Evolutionary conservation across 768 basidiomycete genomes (phyloP), one percentile per base, ranked within the genome.

Genomic region (Lentinula boryana): DNA sequence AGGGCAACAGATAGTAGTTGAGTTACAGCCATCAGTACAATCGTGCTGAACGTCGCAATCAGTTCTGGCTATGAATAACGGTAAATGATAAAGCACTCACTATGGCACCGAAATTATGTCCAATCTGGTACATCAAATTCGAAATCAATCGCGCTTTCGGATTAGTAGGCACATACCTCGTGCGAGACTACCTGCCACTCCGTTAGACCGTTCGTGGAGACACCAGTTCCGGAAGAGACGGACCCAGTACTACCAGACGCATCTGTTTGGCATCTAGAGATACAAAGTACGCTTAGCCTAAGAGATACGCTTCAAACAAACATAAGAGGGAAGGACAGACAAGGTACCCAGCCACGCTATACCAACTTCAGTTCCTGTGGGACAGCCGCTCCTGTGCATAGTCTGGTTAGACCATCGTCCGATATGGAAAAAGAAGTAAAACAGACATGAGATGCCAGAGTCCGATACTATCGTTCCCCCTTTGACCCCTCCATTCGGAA

Each of bases 91-190:
- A 12, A 60, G 38, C 5, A 81, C 88, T 73, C 67, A 90, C 88
- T 63, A 93, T 93, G 16, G 91, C 91, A 51, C 93, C 92, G 72
- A 95, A 93, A 68, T 93, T 95, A 71, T 91, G 89, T 15, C 90
- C 90, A 60, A 86, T 89, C 70, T 56, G 55, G 15, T 15, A 5
- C 33, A 55, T 35, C 35, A n/a, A 18, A 27, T 1, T 6, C 36
- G 5, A 31, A 23, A 21, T 21, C 21, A 23, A 10, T 43, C n/a
- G 46, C 8, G 46, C 21, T 23, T 12, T 12, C 21, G 46, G 12
- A 21, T 48, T 12, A 23, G n/a, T 21, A 40, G 13, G 27, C 38
- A 40, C 55, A 15, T 12, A 56, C 55, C 55, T 93, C 91, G 70
- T 93, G 91, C 23, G 89, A 81, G 33, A 92, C 78, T 53, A 91